Evolutionary conservation across 2,329 filamentous ascomycete genomes (phyloP), one percentile per base, ranked within the genome.

Genomic region (Sporothrix inflata): DNA sequence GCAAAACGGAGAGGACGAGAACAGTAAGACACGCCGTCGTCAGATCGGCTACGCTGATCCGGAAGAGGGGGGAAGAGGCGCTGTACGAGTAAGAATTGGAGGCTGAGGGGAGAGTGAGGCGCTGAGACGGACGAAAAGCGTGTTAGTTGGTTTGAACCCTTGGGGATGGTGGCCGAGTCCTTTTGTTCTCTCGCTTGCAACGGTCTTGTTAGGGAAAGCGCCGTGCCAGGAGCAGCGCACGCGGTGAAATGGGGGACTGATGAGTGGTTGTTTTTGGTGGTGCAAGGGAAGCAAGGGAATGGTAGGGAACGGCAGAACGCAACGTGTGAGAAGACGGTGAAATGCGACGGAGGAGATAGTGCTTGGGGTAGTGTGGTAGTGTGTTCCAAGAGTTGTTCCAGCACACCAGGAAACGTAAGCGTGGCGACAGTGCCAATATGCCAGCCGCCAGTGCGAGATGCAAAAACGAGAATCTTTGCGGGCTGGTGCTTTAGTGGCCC

Each of bases 31-130:
- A 70, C 68, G 51, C 30, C 53, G 53, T 24, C 38, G 27, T 70
- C 19, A n/a, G 57, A 57, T 66, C 70, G 70, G 70, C 47, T 55
- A 66, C 70, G 70, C 70, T 71, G 61, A 66, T 71, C 61, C 49
- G 70, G 69, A 30, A n/a, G 60, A 61, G 68, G 69, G 27, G 68
- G 9, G 45, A 49, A 21, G 27, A n/a, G 55, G 40, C 40, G 42
- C 68, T 70, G n/a, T 53, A 60, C 57, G 57, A 63, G 57, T 63
- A n/a, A 63, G n/a, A 34, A 63, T 42, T 40, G 57, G 57, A 42
- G 38, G 34, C 16, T 42, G 67, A 40, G 40, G 24, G 24, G 8
- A 14, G 57, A 21, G 57, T 57, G 27, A 57, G 34, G 34, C 57
- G 57, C 57, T 61, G 57, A 61, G 34, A 61, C 42, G 12, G 63